Percentiles rank a stretch among this genome's conserved stretches.
Conservation (phyloP, 305 asterid genomes). For the Solanum hybrid region DNA sequence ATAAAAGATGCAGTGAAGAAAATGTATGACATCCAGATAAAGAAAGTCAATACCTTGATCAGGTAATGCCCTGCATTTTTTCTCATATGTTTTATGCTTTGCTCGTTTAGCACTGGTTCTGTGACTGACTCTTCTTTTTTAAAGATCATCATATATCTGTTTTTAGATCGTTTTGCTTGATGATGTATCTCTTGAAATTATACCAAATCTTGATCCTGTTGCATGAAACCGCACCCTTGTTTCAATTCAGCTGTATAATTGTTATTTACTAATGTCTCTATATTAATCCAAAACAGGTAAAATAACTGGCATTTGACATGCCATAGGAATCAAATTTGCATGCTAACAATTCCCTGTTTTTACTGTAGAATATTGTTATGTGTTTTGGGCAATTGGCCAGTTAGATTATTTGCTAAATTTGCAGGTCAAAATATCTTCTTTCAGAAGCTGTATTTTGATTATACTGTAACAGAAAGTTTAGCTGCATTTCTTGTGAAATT, state of each 20-base stretch:
- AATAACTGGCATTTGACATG: not conserved
- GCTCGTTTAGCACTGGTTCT: not conserved
- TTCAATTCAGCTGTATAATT: not conserved
- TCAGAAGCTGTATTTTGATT: not conserved
- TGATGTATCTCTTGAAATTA: not conserved
- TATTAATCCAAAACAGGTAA: not conserved
- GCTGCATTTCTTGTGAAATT: not conserved
- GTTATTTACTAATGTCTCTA: not conserved
- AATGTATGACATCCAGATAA: constrained; percentile 10
- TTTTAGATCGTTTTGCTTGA: not conserved
- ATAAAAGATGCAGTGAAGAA: constrained; percentile 10
- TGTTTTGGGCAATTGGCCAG: not conserved
- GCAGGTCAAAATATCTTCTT: not conserved
- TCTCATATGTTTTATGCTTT: not conserved
- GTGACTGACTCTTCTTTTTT: not conserved
- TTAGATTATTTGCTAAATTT: not conserved
- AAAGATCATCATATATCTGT: not conserved
- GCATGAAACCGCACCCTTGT: not conserved
- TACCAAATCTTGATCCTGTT: not conserved
- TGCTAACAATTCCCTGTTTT: not conserved
- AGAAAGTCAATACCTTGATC: constrained; percentile 12
- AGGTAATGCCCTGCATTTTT: not conserved
- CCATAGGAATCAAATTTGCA: not conserved
- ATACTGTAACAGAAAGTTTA: not conserved
- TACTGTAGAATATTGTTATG: not conserved